Conservation (phyloP, 164 flowering plant species). For the Cinnamomum micranthum region DNA sequence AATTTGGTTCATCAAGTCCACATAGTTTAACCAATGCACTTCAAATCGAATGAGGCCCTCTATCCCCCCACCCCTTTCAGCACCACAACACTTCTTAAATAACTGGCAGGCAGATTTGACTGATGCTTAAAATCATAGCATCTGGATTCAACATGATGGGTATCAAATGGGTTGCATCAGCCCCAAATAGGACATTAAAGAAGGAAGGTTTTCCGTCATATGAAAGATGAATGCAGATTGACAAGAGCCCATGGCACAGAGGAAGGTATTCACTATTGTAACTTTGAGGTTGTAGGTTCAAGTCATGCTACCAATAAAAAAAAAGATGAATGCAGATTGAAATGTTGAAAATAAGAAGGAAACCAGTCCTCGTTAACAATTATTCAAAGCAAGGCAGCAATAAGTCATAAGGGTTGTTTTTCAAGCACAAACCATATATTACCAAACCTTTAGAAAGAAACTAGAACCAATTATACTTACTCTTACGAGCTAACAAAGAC, state of each 20-base stretch:
- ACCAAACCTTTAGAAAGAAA: background rate
- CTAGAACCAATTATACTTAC: conserved; percentile 40
- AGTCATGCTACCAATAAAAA: no score
- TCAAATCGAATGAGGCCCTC: background rate
- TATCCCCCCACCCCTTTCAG: background rate
- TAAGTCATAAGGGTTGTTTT: no score
- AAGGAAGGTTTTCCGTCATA: no score
- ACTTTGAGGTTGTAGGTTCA: no score
- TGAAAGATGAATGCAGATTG: no score
- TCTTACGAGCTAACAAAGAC: conserved; percentile 79
- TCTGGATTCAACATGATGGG: background rate
- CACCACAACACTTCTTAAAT: background rate
- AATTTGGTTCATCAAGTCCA: no score
- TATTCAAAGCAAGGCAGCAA: no score
- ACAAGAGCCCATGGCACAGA: no score
- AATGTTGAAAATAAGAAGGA: no score
- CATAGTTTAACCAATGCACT: background rate
- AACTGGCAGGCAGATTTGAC: background rate
- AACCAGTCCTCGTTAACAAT: no score
- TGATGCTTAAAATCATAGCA: background rate
- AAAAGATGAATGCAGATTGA: no score
- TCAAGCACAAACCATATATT: background rate
- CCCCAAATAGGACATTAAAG: background rate
- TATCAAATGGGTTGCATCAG: background rate
- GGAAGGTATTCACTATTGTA: no score